phyloP scores from a whole-genome alignment of 352 stramenopile genomes.

The Phytophthora rubi region DNA sequence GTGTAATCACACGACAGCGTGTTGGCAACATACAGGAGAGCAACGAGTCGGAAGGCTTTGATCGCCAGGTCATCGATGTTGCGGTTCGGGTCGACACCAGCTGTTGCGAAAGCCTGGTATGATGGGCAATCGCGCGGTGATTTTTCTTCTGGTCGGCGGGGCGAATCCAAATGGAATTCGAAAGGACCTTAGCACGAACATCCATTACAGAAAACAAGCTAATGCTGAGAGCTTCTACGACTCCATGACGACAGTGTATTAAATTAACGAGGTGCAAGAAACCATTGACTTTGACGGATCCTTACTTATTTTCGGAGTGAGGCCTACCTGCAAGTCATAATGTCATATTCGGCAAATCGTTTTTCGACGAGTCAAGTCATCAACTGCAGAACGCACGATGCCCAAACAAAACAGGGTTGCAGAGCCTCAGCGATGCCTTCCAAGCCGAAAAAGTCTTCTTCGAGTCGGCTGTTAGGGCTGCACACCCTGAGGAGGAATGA shows the following conservation, averaged over 20 bases:
- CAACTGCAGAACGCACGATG: not conserved
- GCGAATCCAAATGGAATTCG: not conserved
- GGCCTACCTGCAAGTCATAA: not conserved
- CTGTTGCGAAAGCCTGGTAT: not conserved
- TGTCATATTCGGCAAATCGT: not conserved
- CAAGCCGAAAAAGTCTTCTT: too few species aligned
- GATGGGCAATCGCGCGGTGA: not conserved
- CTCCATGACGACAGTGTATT: not conserved
- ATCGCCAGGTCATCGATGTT: too few species aligned
- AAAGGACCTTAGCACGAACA: too few species aligned
- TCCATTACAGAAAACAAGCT: not conserved
- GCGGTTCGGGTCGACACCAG: not conserved
- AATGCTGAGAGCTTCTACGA: not conserved
- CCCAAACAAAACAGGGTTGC: not conserved
- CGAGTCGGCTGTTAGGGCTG: too few species aligned
- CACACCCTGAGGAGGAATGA: too few species aligned
- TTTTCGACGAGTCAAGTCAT: not conserved
- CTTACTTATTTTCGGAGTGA: not conserved
- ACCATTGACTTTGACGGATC: not conserved
- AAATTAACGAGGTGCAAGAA: not conserved
- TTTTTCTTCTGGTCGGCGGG: not conserved
- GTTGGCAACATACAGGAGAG: too few species aligned
- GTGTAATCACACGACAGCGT: too few species aligned
- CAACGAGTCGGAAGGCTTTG: too few species aligned
- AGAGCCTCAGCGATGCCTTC: too few species aligned